Conservation (phyloP, 768 basidiomycete genomes). For the Russula dissimulans region DNA sequence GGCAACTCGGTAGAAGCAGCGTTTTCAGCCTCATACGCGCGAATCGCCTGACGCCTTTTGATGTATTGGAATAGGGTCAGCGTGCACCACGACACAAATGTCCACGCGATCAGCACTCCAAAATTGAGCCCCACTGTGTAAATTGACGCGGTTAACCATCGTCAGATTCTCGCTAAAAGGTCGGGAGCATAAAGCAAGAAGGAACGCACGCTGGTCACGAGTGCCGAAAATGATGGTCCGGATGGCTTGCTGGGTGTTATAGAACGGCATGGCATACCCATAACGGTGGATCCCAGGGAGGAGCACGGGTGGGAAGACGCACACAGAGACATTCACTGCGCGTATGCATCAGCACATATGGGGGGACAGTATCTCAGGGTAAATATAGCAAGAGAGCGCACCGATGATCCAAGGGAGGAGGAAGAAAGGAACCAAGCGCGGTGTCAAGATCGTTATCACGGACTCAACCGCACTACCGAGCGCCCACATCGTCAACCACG, state of each 20-base stretch:
- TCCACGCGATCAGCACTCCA: slow-evolving; percentile 50
- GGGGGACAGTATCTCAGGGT: background rate
- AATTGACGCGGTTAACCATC: background rate
- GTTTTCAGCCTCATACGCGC: background rate
- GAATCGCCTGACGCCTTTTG: slow-evolving; percentile 20
- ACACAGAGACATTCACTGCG: slow-evolving; percentile 50
- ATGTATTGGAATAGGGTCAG: slow-evolving; percentile 43
- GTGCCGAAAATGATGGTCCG: slow-evolving; percentile 59
- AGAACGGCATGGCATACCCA: slow-evolving; percentile 65
- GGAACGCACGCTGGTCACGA: slow-evolving; percentile 43
- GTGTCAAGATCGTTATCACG: slow-evolving; percentile 46
- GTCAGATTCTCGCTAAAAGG: background rate
- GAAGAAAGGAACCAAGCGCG: slow-evolving; percentile 48
- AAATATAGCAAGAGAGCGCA: slow-evolving; percentile 22
- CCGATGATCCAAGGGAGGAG: slow-evolving; percentile 57
- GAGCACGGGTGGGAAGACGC: slow-evolving; percentile 46
- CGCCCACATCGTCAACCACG: slow-evolving; percentile 47
- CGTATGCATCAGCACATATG: background rate
- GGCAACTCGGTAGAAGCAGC: background rate
- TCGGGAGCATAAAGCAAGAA: background rate
- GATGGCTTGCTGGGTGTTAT: slow-evolving; percentile 53
- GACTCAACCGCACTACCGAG: slow-evolving; percentile 55
- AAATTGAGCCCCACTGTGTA: slow-evolving; percentile 51
- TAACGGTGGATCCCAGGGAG: slow-evolving; percentile 53
- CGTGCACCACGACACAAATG: slow-evolving; percentile 43